These are phyloP conservation scores for Chalara sp. DNA, from an alignment of 2,329 filamentous ascomycete species.

Conservation along the genomic window DNA sequence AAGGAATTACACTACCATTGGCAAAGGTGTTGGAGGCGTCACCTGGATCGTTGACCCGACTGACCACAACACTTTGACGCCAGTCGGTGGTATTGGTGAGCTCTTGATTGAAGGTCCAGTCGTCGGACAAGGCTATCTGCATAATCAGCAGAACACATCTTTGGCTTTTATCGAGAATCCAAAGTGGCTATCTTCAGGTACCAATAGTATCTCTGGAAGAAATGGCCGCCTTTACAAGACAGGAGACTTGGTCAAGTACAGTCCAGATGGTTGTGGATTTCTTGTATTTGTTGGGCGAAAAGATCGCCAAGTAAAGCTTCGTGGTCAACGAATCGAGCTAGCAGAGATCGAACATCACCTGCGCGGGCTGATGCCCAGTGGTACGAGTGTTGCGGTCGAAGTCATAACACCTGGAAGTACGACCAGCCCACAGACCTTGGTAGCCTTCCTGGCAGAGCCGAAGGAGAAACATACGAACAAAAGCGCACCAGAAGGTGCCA, in stretches of 20 bases:
- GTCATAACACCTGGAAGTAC: background rate
- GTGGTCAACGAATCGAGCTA: conserved; percentile 57
- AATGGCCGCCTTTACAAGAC: conserved; percentile 48
- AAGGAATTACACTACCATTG: background rate
- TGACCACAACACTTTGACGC: background rate
- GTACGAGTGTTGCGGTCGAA: background rate
- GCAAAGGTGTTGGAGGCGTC: background rate
- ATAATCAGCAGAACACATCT: background rate
- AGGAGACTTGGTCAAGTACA: conserved; percentile 48
- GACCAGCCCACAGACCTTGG: background rate
- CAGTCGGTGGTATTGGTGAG: background rate
- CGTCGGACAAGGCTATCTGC: background rate
- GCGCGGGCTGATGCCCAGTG: background rate
- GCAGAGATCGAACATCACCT: background rate
- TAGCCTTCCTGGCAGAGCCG: background rate
- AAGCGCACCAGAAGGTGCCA: background rate
- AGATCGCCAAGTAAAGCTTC: conserved; percentile 59
- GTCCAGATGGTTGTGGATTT: conserved; percentile 30
- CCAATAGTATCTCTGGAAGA: conserved; percentile 25
- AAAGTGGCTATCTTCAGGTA: background rate
- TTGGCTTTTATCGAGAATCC: background rate
- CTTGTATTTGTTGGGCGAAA: conserved; percentile 54
- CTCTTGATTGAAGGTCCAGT: background rate
- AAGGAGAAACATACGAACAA: background rate
- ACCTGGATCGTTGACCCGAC: background rate